These are phyloP conservation scores for Cajanus cajan DNA, from an alignment of 306 rosid species.

Conservation along the genomic window DNA sequence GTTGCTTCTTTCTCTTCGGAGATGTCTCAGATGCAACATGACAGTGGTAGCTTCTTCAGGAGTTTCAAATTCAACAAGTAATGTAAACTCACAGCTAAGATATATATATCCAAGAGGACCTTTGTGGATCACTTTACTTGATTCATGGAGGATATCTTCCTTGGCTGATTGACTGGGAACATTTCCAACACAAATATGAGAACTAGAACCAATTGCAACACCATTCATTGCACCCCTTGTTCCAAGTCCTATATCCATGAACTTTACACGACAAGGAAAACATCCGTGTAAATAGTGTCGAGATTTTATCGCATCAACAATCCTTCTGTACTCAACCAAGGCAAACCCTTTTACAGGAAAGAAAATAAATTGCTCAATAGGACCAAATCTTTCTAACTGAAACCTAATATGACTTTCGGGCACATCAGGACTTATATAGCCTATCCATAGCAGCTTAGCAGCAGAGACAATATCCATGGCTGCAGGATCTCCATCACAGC, in stretches of 20 bases:
- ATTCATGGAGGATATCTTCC: conserved; percentile 88
- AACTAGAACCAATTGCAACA: conserved; percentile 83
- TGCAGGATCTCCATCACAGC: conserved; percentile 82
- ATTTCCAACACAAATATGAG: conserved; percentile 73
- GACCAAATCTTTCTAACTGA: conserved; percentile 91
- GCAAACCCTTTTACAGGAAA: conserved; percentile 78
- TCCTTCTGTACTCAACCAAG: conserved; percentile 78
- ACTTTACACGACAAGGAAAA: conserved; percentile 76
- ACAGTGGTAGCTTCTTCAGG: conserved; percentile 88
- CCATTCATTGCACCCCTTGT: conserved; percentile 80
- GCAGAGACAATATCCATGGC: conserved; percentile 85
- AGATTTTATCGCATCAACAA: conserved; percentile 77
- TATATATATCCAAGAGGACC: conserved; percentile 70
- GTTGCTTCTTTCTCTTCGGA: conserved; percentile 67
- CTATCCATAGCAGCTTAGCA: conserved; percentile 90
- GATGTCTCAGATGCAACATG: conserved; percentile 80
- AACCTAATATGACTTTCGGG: conserved; percentile 83
- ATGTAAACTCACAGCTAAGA: conserved; percentile 76
- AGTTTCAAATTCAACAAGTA: conserved; percentile 85
- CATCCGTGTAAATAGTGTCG: conserved; percentile 66
- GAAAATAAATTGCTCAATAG: conserved; percentile 62
- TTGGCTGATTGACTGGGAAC: conserved; percentile 79
- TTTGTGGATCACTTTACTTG: conserved; percentile 68
- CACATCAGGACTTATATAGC: conserved; percentile 56
- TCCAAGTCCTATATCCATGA: conserved; percentile 91